Evolutionary conservation across 306 rosid species (phyloP), one percentile per base, ranked within the genome.

Genomic region (Astragalus membranaceus): DNA sequence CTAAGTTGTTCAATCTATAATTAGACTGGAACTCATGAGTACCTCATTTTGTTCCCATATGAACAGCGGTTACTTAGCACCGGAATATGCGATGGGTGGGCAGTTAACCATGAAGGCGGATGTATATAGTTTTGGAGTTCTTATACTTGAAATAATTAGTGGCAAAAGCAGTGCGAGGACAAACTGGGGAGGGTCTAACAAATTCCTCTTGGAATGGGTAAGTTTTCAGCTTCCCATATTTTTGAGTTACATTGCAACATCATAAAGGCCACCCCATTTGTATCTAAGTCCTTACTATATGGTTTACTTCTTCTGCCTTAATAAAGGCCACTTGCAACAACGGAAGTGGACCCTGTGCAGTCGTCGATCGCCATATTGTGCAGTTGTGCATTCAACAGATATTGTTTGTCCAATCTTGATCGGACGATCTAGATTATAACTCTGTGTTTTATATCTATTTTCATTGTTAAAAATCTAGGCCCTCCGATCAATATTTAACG

Each of bases 71-170:
- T 95, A 95, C 85, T 84, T 95, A 78, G 99, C 99, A 15, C 99
- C 99, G 2, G 99, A 95, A 51, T 95, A 95, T 80, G 97, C 96
- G 26, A 70, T 95, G 70, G 99, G 95, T 32, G 99, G 99, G 49
- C 97, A 84, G 79, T 75, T 95, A 79, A 95, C 99, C 58, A 9
- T 82, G 87, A 95, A 83, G 82, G 99, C 99, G 10, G 97, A 95
- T 60, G 89, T 95, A 10, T 95, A 95, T 82, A 95, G 99, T 75
- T 95, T 91, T 61, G 99, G 99, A 5, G 83, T 95, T 72, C 95
- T 95, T 60, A 7, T 87, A 70, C 96, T 95, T 65, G 99, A 91
- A 86, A 80, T 85, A 58, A 53, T 95, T 15, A 76, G 95, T 48
- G 96, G 96, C 78, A 85, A 74, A 80, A 72, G 89, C 88, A 89